Percentiles rank a stretch among this genome's conserved stretches.
Conservation (phyloP, 768 basidiomycete species). For the Candolleomyces eurysporus region DNA sequence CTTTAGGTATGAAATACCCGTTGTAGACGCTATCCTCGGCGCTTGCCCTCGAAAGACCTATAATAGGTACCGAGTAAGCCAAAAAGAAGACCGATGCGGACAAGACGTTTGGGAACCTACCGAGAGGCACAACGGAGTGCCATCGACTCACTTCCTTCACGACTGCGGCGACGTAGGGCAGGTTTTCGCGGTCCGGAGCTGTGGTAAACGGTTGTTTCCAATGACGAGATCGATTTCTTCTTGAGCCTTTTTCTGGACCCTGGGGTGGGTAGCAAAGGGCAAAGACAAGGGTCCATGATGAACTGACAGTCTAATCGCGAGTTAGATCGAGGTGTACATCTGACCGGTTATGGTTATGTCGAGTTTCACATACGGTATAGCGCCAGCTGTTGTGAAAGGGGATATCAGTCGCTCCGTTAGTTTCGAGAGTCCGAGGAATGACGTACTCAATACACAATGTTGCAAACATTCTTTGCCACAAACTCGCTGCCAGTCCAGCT, state of each 20-base stretch:
- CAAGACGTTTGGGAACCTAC: constrained; percentile 1
- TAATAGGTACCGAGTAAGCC: background rate
- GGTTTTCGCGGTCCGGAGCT: constrained; percentile 14
- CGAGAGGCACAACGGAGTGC: constrained; percentile 8
- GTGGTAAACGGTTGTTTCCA: constrained; percentile 16
- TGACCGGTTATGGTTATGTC: no score
- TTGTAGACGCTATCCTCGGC: constrained; percentile 31
- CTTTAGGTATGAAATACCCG: constrained; percentile 36
- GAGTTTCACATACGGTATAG: no score
- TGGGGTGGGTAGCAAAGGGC: constrained; percentile 15
- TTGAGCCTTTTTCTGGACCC: constrained; percentile 17
- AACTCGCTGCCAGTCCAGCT: background rate
- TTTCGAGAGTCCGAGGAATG: no score
- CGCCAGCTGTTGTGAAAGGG: no score
- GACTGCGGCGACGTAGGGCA: constrained; percentile 23
- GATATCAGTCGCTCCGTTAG: no score
- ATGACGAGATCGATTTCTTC: constrained; percentile 23
- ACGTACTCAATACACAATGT: background rate
- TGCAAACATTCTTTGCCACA: background rate
- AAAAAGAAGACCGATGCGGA: background rate
- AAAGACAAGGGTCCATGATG: constrained; percentile 10
- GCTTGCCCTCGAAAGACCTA: constrained; percentile 15
- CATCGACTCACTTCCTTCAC: constrained; percentile 20
- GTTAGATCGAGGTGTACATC: no score
- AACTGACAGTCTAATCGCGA: background rate